Base-by-base conservation (phyloP, 768 basidiomycete genomes). In the Boletus rubroflammeus region DNA sequence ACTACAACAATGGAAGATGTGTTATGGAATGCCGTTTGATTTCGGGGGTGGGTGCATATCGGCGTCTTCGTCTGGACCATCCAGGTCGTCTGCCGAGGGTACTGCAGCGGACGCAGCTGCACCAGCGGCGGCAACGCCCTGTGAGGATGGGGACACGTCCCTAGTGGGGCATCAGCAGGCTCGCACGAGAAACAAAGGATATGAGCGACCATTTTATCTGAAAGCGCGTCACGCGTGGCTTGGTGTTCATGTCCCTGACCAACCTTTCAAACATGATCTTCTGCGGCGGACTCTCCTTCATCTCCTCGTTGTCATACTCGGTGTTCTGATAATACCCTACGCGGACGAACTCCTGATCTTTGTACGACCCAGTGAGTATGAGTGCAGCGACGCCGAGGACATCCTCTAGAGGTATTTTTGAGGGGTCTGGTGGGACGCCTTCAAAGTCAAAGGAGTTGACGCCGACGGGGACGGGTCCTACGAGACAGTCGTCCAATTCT, bases 251-350 rank as follows among this genome's bases (percentile, higher is more conserved):
- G 63, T 95, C 92, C 59, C 97, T 78, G 56, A 90, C 83, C 28
- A 99, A 73, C 42, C 84, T 76, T 25, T 94, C 88, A 67, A 93
- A 89, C 65, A 82, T 72, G 48, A 93, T 90, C 35, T 64, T 61
- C 53, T 80, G 77, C 8, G 90, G 87, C 15, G 85, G 88, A 14
- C 72, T 80, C 65, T 85, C 81, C 68, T 85, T 88, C 85, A 95
- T 86, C 72, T 92, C 93, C 50, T 93, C 90, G 62, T 90, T 92
- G 70, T 97, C 96, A 67, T 98, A 98, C 71, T 98, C 96, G 25
- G 95, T 98, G 67, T 98, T 95, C 73, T 98, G 97, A 71, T 99
- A 99, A 70, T 99, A 98, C 7, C 97, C 97, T 26, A 99, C 95
- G 43, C 96, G 85, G n/a, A 99, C 96, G 66, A 99, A 99, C 70